Evolutionary conservation across 768 basidiomycete genomes (phyloP), one percentile per base, ranked within the genome.

Genomic region (Kwoniella botswanensis): DNA sequence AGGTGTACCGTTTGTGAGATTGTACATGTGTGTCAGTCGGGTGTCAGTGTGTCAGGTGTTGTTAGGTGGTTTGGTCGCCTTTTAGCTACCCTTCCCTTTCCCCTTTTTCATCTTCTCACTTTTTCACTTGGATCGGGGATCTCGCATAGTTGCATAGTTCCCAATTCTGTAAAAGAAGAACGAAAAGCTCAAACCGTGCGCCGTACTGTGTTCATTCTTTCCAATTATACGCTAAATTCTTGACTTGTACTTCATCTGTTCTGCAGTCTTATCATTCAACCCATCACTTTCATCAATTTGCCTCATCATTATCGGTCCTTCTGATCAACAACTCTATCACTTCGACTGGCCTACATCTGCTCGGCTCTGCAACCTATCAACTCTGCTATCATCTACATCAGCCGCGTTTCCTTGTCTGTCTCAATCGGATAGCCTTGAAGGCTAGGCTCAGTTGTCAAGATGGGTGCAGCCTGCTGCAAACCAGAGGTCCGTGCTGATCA

Each of bases 401-500:
- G 46, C 46, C 12, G 46, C 6, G 12, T 50, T 50, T 55, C 54
- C 11, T 18, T 18, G 11, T 55, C 26, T 11, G 15, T 17, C 41
- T 22, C 13, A 35, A 12, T 35, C 12, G 57, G 29, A 55, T 54
- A 29, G 53, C 53, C 53, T 22, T 17, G 42, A 41, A 41, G 63
- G 63, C 53, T 41, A 29, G 52, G 17, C 22, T 18, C 50, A 35
- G 63, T n/a, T n/a, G 42, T 66, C 55, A 76, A 42, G 70, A 92
- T 94, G 93, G 93, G 93, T 82, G 91, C 90, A 71, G 88, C 91
- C 53, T 94, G 93, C 83, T 94, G 93, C 86, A 88, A 92, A 79
- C 89, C 91, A 67, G 88, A 90, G 86, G 93, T 92, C 61, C 73
- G 87, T 82, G 42, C 43, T 29, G 12, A 5, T 29, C 17, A 17